Conservation (phyloP, 164 flowering plant species). For the Magnolia changhungtana region DNA sequence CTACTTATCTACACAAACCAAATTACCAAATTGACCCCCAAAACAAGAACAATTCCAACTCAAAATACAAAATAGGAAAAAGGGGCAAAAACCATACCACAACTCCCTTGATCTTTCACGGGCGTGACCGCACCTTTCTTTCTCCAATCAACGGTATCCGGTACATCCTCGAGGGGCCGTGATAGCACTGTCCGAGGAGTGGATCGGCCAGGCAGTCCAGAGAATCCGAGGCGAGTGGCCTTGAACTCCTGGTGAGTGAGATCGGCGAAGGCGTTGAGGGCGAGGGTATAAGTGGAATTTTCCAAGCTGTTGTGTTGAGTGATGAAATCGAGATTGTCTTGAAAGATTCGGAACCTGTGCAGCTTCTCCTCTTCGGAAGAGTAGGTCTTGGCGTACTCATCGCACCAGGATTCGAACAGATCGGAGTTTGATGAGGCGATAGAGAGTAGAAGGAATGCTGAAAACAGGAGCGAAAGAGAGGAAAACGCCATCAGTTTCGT, state of each 20-base stretch:
- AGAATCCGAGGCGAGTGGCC: slow-evolving; percentile 55
- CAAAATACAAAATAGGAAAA: not conserved
- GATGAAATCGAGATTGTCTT: slow-evolving; percentile 60
- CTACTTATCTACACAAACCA: no score
- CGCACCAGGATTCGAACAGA: slow-evolving; percentile 71
- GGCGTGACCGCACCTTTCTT: slow-evolving; percentile 73
- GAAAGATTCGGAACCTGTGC: slow-evolving; percentile 52
- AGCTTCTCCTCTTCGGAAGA: slow-evolving; percentile 52
- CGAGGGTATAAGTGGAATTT: slow-evolving; percentile 55
- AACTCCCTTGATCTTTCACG: slow-evolving; percentile 87
- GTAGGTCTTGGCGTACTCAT: slow-evolving; percentile 56
- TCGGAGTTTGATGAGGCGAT: slow-evolving; percentile 26
- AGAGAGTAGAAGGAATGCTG: not conserved
- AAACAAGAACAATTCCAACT: not conserved
- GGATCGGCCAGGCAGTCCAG: not conserved
- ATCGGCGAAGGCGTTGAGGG: slow-evolving; percentile 82
- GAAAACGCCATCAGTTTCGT: not conserved
- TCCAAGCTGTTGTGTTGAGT: slow-evolving; percentile 42
- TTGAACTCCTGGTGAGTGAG: slow-evolving; percentile 82
- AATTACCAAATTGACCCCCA: no score
- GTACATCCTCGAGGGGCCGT: slow-evolving; percentile 22
- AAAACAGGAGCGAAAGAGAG: not conserved
- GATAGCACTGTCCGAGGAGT: not conserved
- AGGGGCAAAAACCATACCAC: slow-evolving; percentile 48
- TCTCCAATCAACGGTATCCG: slow-evolving; percentile 89